Evolutionary conservation across 2,329 filamentous ascomycete species (phyloP).

Genomic region (Sclerotinia borealis): DNA sequence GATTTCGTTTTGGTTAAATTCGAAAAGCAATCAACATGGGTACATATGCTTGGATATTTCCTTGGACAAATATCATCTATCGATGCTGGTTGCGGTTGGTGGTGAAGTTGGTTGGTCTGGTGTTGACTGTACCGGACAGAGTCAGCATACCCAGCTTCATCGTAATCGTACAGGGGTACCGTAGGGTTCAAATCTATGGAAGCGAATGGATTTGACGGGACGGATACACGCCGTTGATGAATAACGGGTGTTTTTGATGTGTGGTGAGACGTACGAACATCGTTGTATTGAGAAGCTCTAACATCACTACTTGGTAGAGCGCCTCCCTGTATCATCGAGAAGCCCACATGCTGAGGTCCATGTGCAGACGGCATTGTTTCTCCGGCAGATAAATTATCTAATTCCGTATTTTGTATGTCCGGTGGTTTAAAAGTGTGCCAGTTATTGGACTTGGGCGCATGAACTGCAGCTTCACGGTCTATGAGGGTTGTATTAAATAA

Average conservation of each 20-base stretch:
- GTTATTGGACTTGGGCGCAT: background rate
- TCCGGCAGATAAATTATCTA: background rate
- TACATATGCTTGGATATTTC: background rate
- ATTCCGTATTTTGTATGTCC: background rate
- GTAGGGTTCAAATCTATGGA: background rate
- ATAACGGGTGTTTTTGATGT: background rate
- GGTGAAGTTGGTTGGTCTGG: background rate
- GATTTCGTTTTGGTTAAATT: background rate
- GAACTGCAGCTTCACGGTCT: background rate
- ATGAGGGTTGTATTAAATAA: background rate
- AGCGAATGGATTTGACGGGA: background rate
- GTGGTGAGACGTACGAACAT: background rate
- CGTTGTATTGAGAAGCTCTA: background rate
- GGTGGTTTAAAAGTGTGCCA: background rate
- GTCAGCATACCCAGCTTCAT: background rate
- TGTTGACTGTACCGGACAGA: background rate
- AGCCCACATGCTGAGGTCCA: no score
- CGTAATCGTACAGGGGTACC: background rate
- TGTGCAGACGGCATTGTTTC: background rate
- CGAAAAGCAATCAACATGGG: background rate
- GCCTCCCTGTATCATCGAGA: background rate
- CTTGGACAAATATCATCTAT: background rate
- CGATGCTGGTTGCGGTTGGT: background rate
- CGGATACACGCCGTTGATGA: background rate
- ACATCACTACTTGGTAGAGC: background rate